Evolutionary conservation across 1,139 yeast genomes (phyloP).

Genomic region (Hansenula anomala): DNA sequence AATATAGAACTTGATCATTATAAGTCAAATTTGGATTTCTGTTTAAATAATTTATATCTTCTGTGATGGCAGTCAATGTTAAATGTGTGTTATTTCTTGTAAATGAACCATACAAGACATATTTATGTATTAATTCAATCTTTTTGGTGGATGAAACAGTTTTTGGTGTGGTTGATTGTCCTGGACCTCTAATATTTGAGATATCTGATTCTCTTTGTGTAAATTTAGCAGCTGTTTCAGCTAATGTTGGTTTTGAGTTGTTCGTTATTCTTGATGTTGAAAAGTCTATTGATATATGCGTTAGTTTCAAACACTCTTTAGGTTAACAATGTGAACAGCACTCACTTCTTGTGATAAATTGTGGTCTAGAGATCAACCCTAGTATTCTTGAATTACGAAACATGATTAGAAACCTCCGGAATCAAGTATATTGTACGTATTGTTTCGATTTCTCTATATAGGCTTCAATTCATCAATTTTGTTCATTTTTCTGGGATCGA

Average conservation of each 20-base stretch:
- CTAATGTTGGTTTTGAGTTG: background rate
- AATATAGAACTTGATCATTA: constrained; percentile 75
- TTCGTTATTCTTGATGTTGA: constrained; percentile 1
- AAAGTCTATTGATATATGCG: no score
- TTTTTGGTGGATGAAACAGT: background rate
- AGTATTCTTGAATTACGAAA: background rate
- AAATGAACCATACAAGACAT: constrained; percentile 74
- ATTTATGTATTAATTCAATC: constrained; percentile 31
- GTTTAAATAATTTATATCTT: constrained; percentile 54
- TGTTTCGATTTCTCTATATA: no score
- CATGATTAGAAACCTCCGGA: background rate
- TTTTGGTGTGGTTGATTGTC: constrained; percentile 3
- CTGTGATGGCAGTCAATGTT: constrained; percentile 68
- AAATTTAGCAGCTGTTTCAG: background rate
- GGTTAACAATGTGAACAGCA: no score
- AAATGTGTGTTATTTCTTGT: constrained; percentile 79
- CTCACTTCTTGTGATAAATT: background rate
- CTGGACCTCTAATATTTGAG: constrained; percentile 1
- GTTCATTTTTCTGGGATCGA: no score
- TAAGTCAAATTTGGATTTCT: constrained; percentile 49
- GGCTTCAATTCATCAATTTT: no score
- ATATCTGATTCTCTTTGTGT: no score
- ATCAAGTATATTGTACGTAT: background rate
- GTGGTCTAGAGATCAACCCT: background rate
- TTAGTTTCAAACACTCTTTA: no score